phyloP scores from a whole-genome alignment of 768 basidiomycete species.

The Amanita muscaria region DNA sequence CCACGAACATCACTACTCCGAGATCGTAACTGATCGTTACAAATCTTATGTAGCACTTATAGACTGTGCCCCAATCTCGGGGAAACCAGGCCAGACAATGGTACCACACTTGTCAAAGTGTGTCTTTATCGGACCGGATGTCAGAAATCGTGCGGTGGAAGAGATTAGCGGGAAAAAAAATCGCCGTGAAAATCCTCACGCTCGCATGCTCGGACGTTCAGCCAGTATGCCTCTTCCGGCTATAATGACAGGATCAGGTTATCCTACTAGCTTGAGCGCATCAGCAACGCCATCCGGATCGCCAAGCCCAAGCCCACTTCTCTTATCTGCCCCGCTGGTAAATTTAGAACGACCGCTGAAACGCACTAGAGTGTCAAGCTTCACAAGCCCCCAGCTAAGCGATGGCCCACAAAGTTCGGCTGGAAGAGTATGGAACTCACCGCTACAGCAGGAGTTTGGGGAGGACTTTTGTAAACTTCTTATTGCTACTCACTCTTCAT shows the following conservation, averaged over 20 bases:
- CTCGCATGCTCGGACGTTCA: slow-evolving; percentile 2
- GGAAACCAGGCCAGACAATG: slow-evolving; percentile 12
- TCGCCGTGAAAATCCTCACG: background rate
- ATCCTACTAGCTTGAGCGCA: slow-evolving; percentile 1
- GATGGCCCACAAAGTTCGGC: background rate
- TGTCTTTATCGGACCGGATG: slow-evolving; percentile 6
- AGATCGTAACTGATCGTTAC: background rate
- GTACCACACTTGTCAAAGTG: slow-evolving; percentile 11
- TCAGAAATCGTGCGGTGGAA: background rate
- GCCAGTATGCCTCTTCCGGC: slow-evolving; percentile 4
- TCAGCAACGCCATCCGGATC: slow-evolving; percentile 6
- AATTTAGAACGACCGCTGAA: slow-evolving; percentile 4
- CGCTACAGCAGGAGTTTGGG: slow-evolving; percentile 12
- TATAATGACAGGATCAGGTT: slow-evolving; percentile 2
- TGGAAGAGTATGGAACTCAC: slow-evolving; percentile 5
- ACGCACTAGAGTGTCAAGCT: slow-evolving; percentile 3
- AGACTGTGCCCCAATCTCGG: slow-evolving; percentile 5
- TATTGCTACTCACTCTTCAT: slow-evolving; percentile 10
- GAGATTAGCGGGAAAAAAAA: background rate
- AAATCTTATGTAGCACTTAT: slow-evolving; percentile 3
- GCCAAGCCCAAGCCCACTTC: slow-evolving; percentile 4
- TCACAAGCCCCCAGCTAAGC: background rate
- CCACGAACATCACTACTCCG: no score
- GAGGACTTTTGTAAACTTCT: slow-evolving; percentile 13
- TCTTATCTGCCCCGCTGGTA: background rate